Conservation (phyloP, 2,329 filamentous ascomycete species). For the Podosphaera xanthii region DNA sequence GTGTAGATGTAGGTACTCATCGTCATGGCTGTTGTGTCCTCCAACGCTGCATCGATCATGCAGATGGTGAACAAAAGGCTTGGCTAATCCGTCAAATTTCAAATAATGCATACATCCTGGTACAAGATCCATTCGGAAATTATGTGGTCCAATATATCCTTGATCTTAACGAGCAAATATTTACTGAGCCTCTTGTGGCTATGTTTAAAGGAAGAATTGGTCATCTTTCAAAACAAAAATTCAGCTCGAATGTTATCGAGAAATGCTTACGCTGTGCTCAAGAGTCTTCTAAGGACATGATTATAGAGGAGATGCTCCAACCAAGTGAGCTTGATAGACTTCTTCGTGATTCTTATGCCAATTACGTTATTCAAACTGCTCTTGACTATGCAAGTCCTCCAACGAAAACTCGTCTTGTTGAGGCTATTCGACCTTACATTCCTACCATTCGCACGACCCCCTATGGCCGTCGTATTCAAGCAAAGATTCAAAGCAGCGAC, state of each 20-base stretch:
- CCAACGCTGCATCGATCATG: slow-evolving; percentile 95
- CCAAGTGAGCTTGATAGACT: slow-evolving; percentile 66
- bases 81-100: slow-evolving; percentile 77
- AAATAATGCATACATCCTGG: slow-evolving; percentile 62
- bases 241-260: slow-evolving; percentile 97
- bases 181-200: slow-evolving; percentile 70
- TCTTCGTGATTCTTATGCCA: slow-evolving; percentile 79
- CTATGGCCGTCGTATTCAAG: slow-evolving; percentile 79
- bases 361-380: slow-evolving; percentile 95
- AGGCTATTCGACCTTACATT: slow-evolving; percentile 65
- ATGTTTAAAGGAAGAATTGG: slow-evolving; percentile 55
- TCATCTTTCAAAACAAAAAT: slow-evolving; percentile 77
- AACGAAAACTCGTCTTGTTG: slow-evolving; percentile 54
- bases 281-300: slow-evolving; percentile 47
- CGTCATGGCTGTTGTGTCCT: slow-evolving; percentile 95
- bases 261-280: slow-evolving; percentile 78
- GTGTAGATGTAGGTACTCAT: slow-evolving; percentile 81
- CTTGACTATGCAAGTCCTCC: slow-evolving; percentile 60
- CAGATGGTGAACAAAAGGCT: slow-evolving; percentile 68
- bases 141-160: slow-evolving; percentile 98
- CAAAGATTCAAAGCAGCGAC: slow-evolving; percentile 53
- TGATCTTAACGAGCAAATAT: slow-evolving; percentile 67
- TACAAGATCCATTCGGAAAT: slow-evolving; percentile 95
- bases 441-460: slow-evolving; percentile 73
- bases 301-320: slow-evolving; percentile 64